Percentiles rank a stretch among this genome's conserved stretches.
Conservation (phyloP, 305 asterid genomes). For the Ilex paraguariensis region DNA sequence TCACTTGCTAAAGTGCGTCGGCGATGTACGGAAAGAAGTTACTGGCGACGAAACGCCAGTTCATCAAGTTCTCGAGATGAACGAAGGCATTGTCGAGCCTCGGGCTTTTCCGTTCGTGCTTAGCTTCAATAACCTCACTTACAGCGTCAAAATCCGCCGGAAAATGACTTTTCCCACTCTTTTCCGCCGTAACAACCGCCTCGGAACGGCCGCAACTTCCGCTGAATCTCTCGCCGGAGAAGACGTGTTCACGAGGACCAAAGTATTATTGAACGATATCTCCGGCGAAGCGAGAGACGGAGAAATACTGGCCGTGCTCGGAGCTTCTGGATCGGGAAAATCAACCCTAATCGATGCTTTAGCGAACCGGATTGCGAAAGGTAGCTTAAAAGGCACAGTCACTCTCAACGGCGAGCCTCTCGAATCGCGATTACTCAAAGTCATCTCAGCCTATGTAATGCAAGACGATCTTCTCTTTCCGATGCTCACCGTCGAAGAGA, state of each 20-base stretch:
- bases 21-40: conserved; percentile 55
- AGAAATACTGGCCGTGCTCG: conserved; percentile 76
- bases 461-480: conserved; percentile 73
- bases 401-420: conserved; percentile 61
- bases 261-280: conserved; percentile 47
- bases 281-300: conserved; percentile 84
- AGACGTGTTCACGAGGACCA: conserved; percentile 23
- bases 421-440: conserved; percentile 53
- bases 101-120: conserved; percentile 37
- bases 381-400: conserved; percentile 51
- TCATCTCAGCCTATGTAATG: conserved; percentile 79
- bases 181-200: background rate
- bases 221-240: conserved; percentile 9
- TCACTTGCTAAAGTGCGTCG: conserved; percentile 58
- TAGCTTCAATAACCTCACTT: conserved; percentile 32
- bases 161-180: conserved; percentile 9
- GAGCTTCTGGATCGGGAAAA: conserved; percentile 78
- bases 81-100: conserved; percentile 23
- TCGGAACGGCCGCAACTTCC: background rate
- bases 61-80: conserved; percentile 57
- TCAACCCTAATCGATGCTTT: conserved; percentile 72
- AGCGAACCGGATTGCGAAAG: conserved; percentile 69
- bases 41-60: conserved; percentile 71
- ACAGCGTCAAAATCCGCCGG: conserved; percentile 26
- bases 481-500: conserved; percentile 75